Base-by-base conservation (phyloP, 345 rosid genomes). In the Linum lewisii region DNA sequence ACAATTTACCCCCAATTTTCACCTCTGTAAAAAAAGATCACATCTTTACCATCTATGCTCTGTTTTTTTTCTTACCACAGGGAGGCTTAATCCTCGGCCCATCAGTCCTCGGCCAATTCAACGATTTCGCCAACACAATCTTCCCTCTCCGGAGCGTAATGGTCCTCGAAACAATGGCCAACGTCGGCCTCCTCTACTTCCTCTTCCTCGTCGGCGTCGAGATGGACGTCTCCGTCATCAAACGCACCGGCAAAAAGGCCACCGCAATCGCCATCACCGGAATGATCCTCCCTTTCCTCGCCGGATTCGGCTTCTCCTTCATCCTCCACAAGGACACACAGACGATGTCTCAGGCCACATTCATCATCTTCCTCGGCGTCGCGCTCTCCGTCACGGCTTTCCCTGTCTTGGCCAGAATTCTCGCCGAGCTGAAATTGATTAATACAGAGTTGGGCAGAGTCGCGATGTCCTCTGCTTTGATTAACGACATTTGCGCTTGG, bases 151-250 rank as follows among this genome's bases (percentile, higher is more conserved):
- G 88, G 63, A 86, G 95, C 72, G 99, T 93, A 37, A 87, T 89
- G 91, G 97, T 93, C 66, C 95, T 93, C 20, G 99, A 93, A 72
- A 88, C 97, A 58, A 87, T 89, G 97, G 97, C 97, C 21, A 89
- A 87, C 21, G 81, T 93, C 3, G 97, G 99, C 38, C 87, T 93
- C 37, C 81, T 93, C 24, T 85, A 83, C 78, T 93, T 87, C 71
- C 77, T 93, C 34, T 93, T 93, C 76, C 73, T 93, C 15, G 89
- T 93, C 16, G 99, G 97, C 44, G 88, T 93, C 7, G 97, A 89
- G 68, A 93, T 93, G 97, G 97, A 93, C 70, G 72, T 93, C n/a
- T 70, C 86, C 0, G 97, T 82, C 51, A 72, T 93, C 49, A 81
- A 72, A 16, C 75, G 75, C n/a, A 82, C 90, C 0, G 97, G 97